phyloP scores from a whole-genome alignment of 352 stramenopile species.

The Phytopythium aichiense region DNA sequence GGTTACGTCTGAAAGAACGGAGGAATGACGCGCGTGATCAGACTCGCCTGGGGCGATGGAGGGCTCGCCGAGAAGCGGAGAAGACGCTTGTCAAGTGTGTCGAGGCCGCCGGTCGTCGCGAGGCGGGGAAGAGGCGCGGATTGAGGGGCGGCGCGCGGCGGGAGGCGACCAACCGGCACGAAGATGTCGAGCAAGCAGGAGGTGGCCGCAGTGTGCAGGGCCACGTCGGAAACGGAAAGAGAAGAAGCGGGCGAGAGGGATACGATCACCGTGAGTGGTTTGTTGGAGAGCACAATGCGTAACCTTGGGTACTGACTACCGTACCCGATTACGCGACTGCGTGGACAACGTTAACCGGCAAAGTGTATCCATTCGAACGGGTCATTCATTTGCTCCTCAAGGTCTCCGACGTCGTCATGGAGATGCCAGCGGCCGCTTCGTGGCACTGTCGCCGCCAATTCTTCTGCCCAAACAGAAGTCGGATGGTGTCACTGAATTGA shows the following conservation, averaged over 20 bases:
- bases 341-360: no score
- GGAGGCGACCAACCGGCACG: no score
- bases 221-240: conserved; percentile 4
- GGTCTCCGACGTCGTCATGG: no score
- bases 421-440: no score
- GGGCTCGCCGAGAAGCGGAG: background rate
- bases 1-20: background rate
- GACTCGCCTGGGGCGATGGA: background rate
- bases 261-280: background rate
- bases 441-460: no score
- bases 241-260: conserved; percentile 3
- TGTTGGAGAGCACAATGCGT: background rate
- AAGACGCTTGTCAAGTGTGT: background rate
- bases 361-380: background rate
- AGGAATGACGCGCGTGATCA: background rate
- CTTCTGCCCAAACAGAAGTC: no score
- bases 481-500: no score
- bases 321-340: no score
- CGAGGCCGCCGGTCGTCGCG: background rate
- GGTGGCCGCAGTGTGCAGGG: background rate
- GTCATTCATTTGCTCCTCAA: no score
- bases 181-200: no score
- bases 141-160: background rate
- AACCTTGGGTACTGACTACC: background rate
- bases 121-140: background rate